Percentiles rank a stretch among this genome's conserved stretches.
These are phyloP conservation scores for Xylaria scruposa DNA, from an alignment of 495 filamentous ascomycete species.

Conservation along the genomic window DNA sequence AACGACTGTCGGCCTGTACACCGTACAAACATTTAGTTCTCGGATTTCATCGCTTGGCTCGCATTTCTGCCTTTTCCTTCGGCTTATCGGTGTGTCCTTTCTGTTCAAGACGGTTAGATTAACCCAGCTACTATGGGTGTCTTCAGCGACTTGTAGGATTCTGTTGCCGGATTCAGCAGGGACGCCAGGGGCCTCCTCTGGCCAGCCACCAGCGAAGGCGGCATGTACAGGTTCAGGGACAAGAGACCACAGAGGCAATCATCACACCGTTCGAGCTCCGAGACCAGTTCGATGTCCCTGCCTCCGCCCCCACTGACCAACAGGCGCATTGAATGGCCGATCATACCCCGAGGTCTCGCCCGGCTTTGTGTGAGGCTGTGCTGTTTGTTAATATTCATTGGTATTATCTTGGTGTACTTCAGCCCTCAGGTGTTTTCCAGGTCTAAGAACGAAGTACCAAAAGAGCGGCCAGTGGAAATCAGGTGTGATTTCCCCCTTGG, in stretches of 20 bases:
- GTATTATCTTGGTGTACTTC: constrained; percentile 10
- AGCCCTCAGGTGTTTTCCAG: not conserved
- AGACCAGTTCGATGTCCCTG: constrained; percentile 5
- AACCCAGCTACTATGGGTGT: constrained; percentile 12
- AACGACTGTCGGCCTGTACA: not conserved
- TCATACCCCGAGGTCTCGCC: constrained; percentile 21
- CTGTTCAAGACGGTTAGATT: not conserved
- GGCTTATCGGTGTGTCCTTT: not conserved
- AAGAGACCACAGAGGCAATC: constrained; percentile 18
- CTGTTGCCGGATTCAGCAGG: constrained; percentile 20
- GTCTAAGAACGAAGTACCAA: not conserved
- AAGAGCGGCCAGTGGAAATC: not conserved
- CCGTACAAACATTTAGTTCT: not conserved
- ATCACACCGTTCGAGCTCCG: constrained; percentile 23
- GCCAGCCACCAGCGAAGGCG: constrained; percentile 7
- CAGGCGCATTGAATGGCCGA: constrained; percentile 1
- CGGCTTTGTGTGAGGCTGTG: constrained; percentile 12
- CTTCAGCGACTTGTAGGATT: constrained; percentile 22
- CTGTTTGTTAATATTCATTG: not conserved
- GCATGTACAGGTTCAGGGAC: constrained; percentile 30
- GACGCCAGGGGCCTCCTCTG: constrained; percentile 16
- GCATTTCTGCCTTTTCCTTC: not conserved
- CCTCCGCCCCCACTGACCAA: not conserved
- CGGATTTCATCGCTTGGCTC: not conserved
- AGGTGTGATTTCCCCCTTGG: constrained; percentile 23